These are phyloP conservation scores for Agrostemma githago DNA, from an alignment of 148 eudicot genomes.

Conservation along the genomic window DNA sequence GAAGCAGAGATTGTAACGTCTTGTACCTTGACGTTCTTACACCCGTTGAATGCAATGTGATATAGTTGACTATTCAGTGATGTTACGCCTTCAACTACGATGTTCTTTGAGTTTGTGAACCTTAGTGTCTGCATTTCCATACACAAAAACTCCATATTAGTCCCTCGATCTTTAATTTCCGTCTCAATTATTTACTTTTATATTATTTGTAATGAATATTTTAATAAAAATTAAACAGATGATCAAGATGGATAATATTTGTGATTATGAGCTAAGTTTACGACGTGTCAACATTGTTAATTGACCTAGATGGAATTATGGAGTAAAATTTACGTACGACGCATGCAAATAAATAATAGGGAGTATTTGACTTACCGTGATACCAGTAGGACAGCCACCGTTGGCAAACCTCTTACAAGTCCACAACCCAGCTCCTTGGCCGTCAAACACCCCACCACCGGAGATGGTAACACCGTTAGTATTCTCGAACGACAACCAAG, in stretches of 20 bases:
- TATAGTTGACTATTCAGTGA: conserved; percentile 46
- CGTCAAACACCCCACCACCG: conserved; percentile 54
- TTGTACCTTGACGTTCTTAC: conserved; percentile 26
- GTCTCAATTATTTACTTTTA: too few species aligned
- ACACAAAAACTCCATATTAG: too few species aligned
- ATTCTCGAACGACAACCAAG: conserved; percentile 22
- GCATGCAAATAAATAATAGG: too few species aligned
- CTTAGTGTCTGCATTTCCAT: conserved; percentile 29
- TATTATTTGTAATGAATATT: too few species aligned
- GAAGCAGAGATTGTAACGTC: conserved; percentile 28
- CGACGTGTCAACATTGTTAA: too few species aligned
- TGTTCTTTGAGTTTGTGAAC: conserved; percentile 36
- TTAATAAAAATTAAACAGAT: too few species aligned
- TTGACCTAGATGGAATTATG: too few species aligned
- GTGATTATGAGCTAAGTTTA: too few species aligned
- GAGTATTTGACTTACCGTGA: conserved; percentile 34
- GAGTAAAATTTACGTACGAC: too few species aligned
- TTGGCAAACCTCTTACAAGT: conserved; percentile 32
- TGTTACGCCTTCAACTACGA: conserved; percentile 29
- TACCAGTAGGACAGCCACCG: conserved; percentile 34
- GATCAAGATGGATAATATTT: too few species aligned
- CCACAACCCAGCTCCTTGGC: conserved; percentile 41
- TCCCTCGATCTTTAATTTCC: too few species aligned
- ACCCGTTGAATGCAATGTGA: conserved; percentile 30
- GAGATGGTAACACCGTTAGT: conserved; percentile 33